phyloP scores from a whole-genome alignment of 257 asterid species.

The Solanum lycopersicoides region DNA sequence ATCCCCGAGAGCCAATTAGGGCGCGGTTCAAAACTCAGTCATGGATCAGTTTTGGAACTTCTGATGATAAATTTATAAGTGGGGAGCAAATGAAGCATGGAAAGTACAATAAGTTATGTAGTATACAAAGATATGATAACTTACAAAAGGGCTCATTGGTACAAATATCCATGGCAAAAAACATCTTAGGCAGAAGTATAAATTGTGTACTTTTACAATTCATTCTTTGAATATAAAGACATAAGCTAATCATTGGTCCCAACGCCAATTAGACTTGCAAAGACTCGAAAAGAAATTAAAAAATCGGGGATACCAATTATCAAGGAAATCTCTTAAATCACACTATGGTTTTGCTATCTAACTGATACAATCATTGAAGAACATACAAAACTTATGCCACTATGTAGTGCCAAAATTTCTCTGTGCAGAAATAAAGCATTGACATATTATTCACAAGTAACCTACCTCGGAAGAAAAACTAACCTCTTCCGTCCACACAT shows the following conservation, averaged over 20 bases:
- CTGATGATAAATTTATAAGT: background rate
- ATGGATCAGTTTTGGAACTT: background rate
- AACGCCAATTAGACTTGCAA: background rate
- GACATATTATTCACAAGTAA: background rate
- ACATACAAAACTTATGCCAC: background rate
- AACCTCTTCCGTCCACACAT: background rate
- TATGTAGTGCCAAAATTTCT: background rate
- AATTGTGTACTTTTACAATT: background rate
- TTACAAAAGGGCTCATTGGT: background rate
- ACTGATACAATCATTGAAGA: background rate
- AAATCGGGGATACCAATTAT: background rate
- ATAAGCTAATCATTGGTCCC: background rate
- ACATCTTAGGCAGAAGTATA: background rate
- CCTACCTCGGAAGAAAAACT: background rate
- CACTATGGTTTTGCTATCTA: background rate
- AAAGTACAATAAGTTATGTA: background rate
- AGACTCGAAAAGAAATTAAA: background rate
- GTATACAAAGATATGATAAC: background rate
- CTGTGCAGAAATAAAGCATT: background rate
- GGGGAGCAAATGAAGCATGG: background rate
- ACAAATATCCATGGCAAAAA: background rate
- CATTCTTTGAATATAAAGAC: background rate
- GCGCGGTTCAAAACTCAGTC: background rate
- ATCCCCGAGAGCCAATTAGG: background rate
- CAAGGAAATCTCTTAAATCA: background rate